Base-by-base conservation (phyloP, 75 land plant species). In the Azolla pinnata region DNA sequence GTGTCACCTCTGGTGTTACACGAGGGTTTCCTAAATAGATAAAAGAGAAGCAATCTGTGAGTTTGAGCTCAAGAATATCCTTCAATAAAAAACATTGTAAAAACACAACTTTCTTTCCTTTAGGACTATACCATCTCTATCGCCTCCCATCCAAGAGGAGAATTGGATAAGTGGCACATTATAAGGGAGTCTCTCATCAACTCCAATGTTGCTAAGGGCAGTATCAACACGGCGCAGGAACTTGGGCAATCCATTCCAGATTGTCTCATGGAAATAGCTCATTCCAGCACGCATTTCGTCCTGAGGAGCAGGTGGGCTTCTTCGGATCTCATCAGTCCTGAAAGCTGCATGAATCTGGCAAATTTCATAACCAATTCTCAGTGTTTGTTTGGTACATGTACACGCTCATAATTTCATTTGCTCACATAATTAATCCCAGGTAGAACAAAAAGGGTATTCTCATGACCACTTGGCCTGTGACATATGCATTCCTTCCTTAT, bases 251-350 rank as follows among this genome's bases (percentile, higher is more conserved):
- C 95, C 92, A 44, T 92, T 92, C 97, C 97, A 92, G 17, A 92
- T 88, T 31, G 97, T 92, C 60, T 92, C 97, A 69, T 92, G 95
- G 61, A 92, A 92, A 66, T 92, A 92, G 54, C 97, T 92, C 97
- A 92, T 92, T 61, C 97, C 97, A n/a, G 97, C 97, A 31, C 95
- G 75, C 97, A 92, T 92, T 56, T 92, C 97, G 79, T 92, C 97
- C 67, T 92, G 97, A 1, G 97, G 97, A 18, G 97, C 80, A 46
- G 97, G 97, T 45, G 81, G 89, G 25, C 86, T 88, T 31, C 97
- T 81, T 32, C 90, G 72, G 45, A 92, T 92, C 65, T 92, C 97
- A 81, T 92, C 97, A 12, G 97, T 92, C 32, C 97, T 76, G 53
- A 92, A 92, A 28, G 97, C 97, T 71, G 97, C 97, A 85, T 85